Percentiles rank a stretch among this genome's conserved stretches.
Evolutionary conservation across 2,329 filamentous ascomycete genomes (phyloP).

Genomic region (Grosmannia huntii): DNA sequence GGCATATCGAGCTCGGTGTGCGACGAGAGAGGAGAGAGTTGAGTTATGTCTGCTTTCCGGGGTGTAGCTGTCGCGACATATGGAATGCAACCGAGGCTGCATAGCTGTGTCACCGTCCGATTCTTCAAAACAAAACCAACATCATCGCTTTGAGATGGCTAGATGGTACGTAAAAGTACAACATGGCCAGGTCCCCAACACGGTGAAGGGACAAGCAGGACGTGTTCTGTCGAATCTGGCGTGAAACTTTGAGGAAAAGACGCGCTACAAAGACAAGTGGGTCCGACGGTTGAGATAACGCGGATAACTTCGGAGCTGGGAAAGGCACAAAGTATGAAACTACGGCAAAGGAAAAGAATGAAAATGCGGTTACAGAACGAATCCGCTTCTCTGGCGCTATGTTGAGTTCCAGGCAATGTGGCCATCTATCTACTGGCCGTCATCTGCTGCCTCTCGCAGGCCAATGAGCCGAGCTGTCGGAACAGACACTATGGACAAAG

Average conservation of each 20-base stretch:
- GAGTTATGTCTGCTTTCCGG: background rate
- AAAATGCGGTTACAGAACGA: too few species aligned
- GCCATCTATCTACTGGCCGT: background rate
- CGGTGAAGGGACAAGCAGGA: too few species aligned
- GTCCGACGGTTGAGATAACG: too few species aligned
- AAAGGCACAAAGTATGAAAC: too few species aligned
- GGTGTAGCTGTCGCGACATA: background rate
- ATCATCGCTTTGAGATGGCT: background rate
- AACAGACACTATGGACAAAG: background rate
- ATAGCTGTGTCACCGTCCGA: background rate
- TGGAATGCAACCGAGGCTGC: background rate
- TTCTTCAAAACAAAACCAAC: background rate
- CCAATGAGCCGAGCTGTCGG: too few species aligned
- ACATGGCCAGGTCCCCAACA: background rate
- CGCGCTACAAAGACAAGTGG: too few species aligned
- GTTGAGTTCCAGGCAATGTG: too few species aligned
- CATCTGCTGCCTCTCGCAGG: background rate
- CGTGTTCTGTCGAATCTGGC: too few species aligned
- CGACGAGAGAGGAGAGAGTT: background rate
- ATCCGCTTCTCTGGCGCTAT: too few species aligned
- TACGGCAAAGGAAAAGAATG: too few species aligned
- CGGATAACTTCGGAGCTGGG: too few species aligned
- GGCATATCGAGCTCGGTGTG: conserved; percentile 2
- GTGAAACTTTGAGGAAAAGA: too few species aligned
- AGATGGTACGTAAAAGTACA: background rate